These are phyloP conservation scores for Amphichorda felina DNA, from an alignment of 2,329 filamentous ascomycete genomes.

Conservation along the genomic window DNA sequence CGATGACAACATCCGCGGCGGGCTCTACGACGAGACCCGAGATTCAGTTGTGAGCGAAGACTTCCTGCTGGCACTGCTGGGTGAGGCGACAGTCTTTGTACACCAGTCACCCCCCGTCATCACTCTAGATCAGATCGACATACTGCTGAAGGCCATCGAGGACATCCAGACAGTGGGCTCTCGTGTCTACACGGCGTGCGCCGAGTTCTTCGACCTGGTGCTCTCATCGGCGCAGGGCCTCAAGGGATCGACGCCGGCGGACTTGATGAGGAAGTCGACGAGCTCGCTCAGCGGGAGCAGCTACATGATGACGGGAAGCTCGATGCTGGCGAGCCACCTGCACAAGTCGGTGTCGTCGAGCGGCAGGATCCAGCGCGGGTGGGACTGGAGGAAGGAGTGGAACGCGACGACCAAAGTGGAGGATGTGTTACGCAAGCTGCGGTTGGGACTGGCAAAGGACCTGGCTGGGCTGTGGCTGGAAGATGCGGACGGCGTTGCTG, in stretches of 20 bases:
- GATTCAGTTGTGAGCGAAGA: conserved; percentile 83
- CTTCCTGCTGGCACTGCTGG: conserved; percentile 70
- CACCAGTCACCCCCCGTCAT: conserved; percentile 44
- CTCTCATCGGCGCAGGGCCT: conserved; percentile 56
- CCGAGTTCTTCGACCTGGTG: conserved; percentile 68
- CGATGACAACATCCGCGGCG: conserved; percentile 82
- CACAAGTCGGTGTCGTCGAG: conserved; percentile 45
- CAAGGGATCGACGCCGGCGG: conserved; percentile 50
- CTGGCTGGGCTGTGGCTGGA: conserved; percentile 58
- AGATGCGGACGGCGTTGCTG: conserved; percentile 45
- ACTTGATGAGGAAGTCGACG: conserved; percentile 51
- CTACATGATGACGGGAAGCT: conserved; percentile 57
- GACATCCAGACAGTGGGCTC: conserved; percentile 66
- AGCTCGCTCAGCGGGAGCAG: conserved; percentile 43
- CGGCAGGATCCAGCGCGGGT: conserved; percentile 47
- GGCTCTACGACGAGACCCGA: conserved; percentile 69
- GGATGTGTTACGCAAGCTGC: conserved; percentile 61
- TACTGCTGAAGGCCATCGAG: conserved; percentile 65
- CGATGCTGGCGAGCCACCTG: conserved; percentile 53
- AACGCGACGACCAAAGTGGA: conserved; percentile 48
- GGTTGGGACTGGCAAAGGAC: conserved; percentile 64
- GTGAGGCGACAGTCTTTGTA: conserved; percentile 71
- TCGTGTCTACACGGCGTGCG: conserved; percentile 60
- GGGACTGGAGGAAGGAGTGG: conserved; percentile 75
- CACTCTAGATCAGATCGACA: conserved; percentile 60